phyloP scores from a whole-genome alignment of 495 filamentous ascomycete genomes.

The Penicillium atrosanguineum region DNA sequence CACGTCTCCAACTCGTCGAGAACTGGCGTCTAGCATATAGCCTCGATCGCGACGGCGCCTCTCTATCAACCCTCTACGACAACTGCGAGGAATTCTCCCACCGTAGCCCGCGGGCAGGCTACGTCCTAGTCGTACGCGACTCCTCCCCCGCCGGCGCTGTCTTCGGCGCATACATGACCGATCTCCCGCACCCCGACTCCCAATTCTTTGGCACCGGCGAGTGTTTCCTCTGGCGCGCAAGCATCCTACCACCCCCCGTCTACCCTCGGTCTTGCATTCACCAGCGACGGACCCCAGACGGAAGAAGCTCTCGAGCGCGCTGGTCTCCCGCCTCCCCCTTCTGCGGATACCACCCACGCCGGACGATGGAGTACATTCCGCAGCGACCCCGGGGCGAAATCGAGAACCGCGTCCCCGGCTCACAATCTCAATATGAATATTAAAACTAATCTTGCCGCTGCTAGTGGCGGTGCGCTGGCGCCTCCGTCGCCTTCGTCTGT shows the following conservation, averaged over 20 bases:
- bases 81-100: conserved; percentile 59
- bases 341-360: conserved; percentile 67
- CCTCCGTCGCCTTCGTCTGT: conserved; percentile 29
- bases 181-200: conserved; percentile 71
- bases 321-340: conserved; percentile 67
- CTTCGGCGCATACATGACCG: conserved; percentile 93
- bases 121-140: conserved; percentile 83
- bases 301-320: conserved; percentile 39
- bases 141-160: conserved; percentile 54
- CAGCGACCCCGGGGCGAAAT: conserved; percentile 27
- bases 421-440: conserved; percentile 30
- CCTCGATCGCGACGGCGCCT: conserved; percentile 89
- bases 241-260: conserved; percentile 48
- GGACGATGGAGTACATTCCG: conserved; percentile 67
- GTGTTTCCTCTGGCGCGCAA: conserved; percentile 95
- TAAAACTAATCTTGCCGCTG: conserved; percentile 27
- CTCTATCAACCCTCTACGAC: conserved; percentile 81
- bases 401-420: conserved; percentile 19
- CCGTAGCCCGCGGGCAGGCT: conserved; percentile 70
- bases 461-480: conserved; percentile 28
- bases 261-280: conserved; percentile 49
- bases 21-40: conserved; percentile 85
- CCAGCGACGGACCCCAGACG: conserved; percentile 25
- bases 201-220: conserved; percentile 96
- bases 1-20: conserved; percentile 81